Base-by-base conservation (phyloP, 2,329 filamentous ascomycete genomes). In the Paradendryphiella salina region DNA sequence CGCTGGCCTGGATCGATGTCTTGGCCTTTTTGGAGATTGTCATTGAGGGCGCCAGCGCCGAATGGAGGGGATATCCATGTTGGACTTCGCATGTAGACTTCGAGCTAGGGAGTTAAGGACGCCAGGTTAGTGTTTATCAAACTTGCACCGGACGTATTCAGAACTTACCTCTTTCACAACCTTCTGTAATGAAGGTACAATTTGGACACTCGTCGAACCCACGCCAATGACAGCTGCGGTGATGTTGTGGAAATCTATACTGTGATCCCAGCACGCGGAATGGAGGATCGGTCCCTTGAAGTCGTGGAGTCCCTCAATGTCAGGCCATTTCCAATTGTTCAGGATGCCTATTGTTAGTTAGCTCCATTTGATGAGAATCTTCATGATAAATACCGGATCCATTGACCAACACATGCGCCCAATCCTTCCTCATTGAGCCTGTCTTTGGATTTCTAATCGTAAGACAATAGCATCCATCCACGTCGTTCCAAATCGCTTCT, bases 221-320 rank as follows among this genome's bases (percentile, higher is more conserved):
- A 63, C 58, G 2, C 69, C 70, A 36, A 73, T 71, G 18, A 73
- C 60, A 31, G 62, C 70, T 3, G 63, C 67, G 21, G 50, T 61
- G 40, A 67, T 71, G 17, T 55, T 63, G 21, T 61, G 54, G 50
- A 66, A 68, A 36, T 75, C 59, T 20, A 69, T 73, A 7, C 66
- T 68, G 55, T 77, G 71, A 37, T 78, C 73, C 61, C 74, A 78
- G 20, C 64, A 61, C 8, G 76, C 76, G 2, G 73, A 75, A 49
- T 78, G 76, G 63, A 77, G 72, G 3, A 77, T 51, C 15, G 74
- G 72, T 3, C 76, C 75, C 50, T 75, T 71, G 67, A 76, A 78
- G 34, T 72, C 67, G 23, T 74, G 61, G 2, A 77, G 51, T 4
- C 75, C 75, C 23, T 72, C 68, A 15, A 78, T 73, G 11, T 75